Conservation (phyloP, 805 yeast species). For the Nakazawaea laoshanensis region DNA sequence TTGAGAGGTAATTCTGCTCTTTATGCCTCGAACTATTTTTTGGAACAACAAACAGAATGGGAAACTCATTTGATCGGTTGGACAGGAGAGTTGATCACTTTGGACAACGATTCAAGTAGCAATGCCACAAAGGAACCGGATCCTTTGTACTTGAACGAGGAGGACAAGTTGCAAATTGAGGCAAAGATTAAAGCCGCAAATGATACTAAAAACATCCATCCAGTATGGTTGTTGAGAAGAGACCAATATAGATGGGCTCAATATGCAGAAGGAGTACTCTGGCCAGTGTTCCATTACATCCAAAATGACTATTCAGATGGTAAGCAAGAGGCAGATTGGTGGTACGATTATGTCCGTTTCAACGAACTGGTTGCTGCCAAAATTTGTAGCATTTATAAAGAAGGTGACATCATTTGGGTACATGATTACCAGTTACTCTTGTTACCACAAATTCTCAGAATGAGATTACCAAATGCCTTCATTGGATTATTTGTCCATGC, state of each 20-base stretch:
- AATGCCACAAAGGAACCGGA: constrained; percentile 25
- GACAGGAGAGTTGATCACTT: constrained; percentile 76
- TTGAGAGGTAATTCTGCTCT: constrained; percentile 81
- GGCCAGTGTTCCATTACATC: constrained; percentile 96
- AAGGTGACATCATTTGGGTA: constrained; percentile 90
- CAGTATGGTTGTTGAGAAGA: constrained; percentile 79
- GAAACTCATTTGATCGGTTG: constrained; percentile 86
- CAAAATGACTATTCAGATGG: constrained; percentile 69
- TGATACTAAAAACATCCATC: constrained; percentile 53
- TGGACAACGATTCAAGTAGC: constrained; percentile 11
- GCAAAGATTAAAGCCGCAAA: constrained; percentile 35
- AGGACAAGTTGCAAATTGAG: constrained; percentile 46
- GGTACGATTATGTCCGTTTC: constrained; percentile 85
- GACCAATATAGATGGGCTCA: constrained; percentile 80
- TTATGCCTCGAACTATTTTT: constrained; percentile 61
- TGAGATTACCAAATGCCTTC: constrained; percentile 63
- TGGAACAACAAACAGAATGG: constrained; percentile 67
- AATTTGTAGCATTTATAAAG: constrained; percentile 61
- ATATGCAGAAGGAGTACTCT: constrained; percentile 82
- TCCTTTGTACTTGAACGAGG: constrained; percentile 49
- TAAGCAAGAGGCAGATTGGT: constrained; percentile 56
- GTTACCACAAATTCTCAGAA: constrained; percentile 75
- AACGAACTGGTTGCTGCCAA: constrained; percentile 86
- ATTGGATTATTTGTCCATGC: constrained; percentile 79
- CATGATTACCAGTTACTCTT: constrained; percentile 83